A percentile compares a stretch with the other conserved stretches of the same genome.
These are phyloP conservation scores for Chlamydomonas sp. DNA, from an alignment of 139 green algal genomes.

Conservation along the genomic window DNA sequence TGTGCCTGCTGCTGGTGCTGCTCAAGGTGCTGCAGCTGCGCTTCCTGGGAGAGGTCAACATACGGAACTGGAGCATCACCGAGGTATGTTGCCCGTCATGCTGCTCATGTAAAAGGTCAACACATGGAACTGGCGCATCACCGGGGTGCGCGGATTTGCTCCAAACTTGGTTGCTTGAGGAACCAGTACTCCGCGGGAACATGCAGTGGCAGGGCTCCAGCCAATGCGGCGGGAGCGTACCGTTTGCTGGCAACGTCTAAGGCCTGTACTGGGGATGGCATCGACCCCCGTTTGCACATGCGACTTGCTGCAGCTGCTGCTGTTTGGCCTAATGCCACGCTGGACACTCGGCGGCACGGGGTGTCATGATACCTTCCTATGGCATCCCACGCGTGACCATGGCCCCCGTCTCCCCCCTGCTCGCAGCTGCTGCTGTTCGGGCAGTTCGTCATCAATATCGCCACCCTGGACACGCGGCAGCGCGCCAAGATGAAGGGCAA, in stretches of 20 bases:
- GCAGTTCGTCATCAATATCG: slow-evolving; percentile 25
- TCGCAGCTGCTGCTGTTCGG: slow-evolving; percentile 24
- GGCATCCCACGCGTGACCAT: not conserved
- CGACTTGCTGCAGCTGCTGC: too few species aligned
- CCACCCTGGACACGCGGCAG: not conserved
- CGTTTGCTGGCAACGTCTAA: too few species aligned
- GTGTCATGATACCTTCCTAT: too few species aligned
- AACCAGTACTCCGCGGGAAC: not conserved
- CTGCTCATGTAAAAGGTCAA: not conserved
- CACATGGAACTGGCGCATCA: not conserved
- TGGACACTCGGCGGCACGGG: too few species aligned
- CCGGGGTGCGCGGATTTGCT: too few species aligned
- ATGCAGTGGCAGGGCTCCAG: too few species aligned
- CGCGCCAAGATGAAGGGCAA: slow-evolving; percentile 6
- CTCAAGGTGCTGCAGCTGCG: slow-evolving; percentile 37
- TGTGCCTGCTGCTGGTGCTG: not conserved
- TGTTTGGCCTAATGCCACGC: too few species aligned
- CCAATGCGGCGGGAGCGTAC: too few species aligned
- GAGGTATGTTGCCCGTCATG: not conserved
- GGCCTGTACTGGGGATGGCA: too few species aligned
- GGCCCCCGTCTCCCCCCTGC: not conserved
- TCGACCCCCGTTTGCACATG: too few species aligned
- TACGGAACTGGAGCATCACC: not conserved
- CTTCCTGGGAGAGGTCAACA: slow-evolving; percentile 6
- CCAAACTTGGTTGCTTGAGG: not conserved